Evolutionary conservation across 805 yeast genomes (phyloP), one percentile per base, ranked within the genome.

Genomic region (Pichia thaimueangensis): DNA sequence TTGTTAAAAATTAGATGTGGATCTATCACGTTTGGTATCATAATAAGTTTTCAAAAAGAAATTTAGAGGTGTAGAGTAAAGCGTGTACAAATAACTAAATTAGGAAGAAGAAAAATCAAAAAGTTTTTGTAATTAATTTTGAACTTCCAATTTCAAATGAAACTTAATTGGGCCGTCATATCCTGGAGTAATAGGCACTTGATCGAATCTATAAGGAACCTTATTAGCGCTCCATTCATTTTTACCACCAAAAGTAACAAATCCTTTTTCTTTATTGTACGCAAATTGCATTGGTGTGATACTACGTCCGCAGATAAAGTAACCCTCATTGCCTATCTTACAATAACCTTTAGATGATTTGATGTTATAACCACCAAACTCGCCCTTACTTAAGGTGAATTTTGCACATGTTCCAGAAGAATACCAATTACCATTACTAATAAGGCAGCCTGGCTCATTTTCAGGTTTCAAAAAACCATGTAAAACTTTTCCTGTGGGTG

Each of bases 391-490:
- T 21, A 84, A 53, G 21, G 70, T 70, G 63, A 71, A 89, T 5
- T 82, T 78, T 5, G 96, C 97, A 62, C 97, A 91, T 0, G 93
- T 77, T 1, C 96, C 96, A 15, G 71, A 69, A 5, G 73, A 58
- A 63, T 82, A 86, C 93, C 95, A 89, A 50, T 78, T 74, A 4
- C 98, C 98, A 55, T 77, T 84, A 47, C 84, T 76, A 55, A 89
- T 91, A 45, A 91, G 65, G 62, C 96, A 86, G 9, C 95, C 96
- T 5, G 61, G 49, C 45, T 80, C 73, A 32, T 65, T 74, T 16
- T 70, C 57, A 12, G 78, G 62, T 41, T 65, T 70, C 35, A 85
- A 55, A 52, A 60, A 68, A 2, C 86, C 88, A 37, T 57, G 47
- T 2, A 51, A 42, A 17, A 56, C 53, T 3, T 45, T 50, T 15